phyloP scores from a whole-genome alignment of 257 asterid species.

The Rhazya stricta region DNA sequence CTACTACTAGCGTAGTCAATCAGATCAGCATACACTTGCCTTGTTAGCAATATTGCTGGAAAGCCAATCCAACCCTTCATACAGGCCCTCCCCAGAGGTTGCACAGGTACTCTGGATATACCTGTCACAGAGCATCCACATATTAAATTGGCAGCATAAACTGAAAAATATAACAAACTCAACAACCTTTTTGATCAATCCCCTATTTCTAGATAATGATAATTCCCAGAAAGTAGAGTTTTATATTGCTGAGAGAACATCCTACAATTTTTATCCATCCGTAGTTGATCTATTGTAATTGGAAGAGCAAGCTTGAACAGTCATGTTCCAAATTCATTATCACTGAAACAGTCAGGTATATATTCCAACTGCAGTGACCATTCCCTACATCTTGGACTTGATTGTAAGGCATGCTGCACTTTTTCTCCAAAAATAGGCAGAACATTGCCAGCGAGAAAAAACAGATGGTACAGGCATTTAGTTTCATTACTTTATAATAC shows the following conservation, averaged over 20 bases:
- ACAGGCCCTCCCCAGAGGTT: constrained; percentile 36
- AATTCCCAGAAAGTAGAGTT: background rate
- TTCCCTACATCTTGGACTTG: background rate
- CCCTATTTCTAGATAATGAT: background rate
- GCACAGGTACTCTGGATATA: constrained; percentile 36
- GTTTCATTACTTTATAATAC: background rate
- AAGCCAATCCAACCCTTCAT: constrained; percentile 39
- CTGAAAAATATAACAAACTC: background rate
- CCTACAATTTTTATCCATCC: background rate
- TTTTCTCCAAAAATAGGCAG: background rate
- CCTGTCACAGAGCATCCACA: constrained; percentile 13
- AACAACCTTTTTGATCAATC: background rate
- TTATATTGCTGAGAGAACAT: background rate
- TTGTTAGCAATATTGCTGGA: constrained; percentile 36
- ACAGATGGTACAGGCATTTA: background rate
- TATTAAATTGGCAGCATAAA: background rate
- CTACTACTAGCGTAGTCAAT: background rate
- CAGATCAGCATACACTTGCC: constrained; percentile 14
- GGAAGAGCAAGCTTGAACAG: background rate
- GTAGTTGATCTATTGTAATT: background rate
- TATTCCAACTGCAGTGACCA: background rate
- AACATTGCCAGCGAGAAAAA: background rate
- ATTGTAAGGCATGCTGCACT: background rate
- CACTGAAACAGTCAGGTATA: background rate
- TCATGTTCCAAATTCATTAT: background rate